These are phyloP conservation scores for Saturnispora bothae DNA, from an alignment of 805 yeast species.

Conservation along the genomic window DNA sequence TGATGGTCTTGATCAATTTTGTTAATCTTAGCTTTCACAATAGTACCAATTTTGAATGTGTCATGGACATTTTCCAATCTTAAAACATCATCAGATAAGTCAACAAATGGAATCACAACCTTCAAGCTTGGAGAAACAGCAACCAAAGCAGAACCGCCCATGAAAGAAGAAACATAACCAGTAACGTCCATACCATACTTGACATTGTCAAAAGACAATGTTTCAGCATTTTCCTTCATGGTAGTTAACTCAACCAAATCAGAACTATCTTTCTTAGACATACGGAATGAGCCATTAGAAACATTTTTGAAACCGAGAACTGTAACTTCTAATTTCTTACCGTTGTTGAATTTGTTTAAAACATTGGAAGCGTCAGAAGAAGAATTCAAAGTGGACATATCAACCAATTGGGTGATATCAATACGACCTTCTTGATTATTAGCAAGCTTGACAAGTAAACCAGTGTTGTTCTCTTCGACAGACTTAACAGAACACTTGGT, in stretches of 20 bases:
- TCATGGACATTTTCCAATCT: slow-evolving; percentile 39
- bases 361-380: slow-evolving; percentile 31
- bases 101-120: slow-evolving; percentile 58
- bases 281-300: slow-evolving; percentile 52
- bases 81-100: slow-evolving; percentile 46
- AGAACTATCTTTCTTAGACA: slow-evolving; percentile 46
- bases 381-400: slow-evolving; percentile 41
- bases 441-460: slow-evolving; percentile 64
- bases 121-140: slow-evolving; percentile 56
- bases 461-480: slow-evolving; percentile 47
- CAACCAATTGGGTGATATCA: slow-evolving; percentile 58
- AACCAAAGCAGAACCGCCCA: slow-evolving; percentile 55
- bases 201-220: slow-evolving; percentile 30
- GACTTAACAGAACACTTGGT: slow-evolving; percentile 53
- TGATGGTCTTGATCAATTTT: slow-evolving; percentile 45
- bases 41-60: slow-evolving; percentile 64
- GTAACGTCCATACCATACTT: slow-evolving; percentile 39
- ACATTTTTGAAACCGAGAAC: slow-evolving; percentile 72
- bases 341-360: slow-evolving; percentile 45
- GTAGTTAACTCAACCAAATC: slow-evolving; percentile 52
- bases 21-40: slow-evolving; percentile 47
- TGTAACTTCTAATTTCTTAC: slow-evolving; percentile 47
- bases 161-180: slow-evolving; percentile 54
- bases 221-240: slow-evolving; percentile 10
- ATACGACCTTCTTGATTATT: slow-evolving; percentile 73